Evolutionary conservation across 352 stramenopile species (phyloP).

Genomic region (Thraustochytrium striatum): DNA sequence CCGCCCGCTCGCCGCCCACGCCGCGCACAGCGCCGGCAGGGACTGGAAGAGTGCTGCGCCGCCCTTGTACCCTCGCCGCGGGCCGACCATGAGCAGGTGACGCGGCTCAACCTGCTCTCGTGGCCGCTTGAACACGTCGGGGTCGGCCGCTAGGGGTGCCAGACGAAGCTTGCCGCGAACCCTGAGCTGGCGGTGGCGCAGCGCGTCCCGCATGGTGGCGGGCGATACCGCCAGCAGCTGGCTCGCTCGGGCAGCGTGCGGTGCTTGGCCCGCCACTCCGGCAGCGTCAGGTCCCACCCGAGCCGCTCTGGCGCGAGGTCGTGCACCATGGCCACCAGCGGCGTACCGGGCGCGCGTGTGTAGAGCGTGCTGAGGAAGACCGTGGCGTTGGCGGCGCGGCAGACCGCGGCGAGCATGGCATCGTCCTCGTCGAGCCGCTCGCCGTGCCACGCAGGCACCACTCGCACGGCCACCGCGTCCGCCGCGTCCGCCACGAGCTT

Average conservation of each 20-base stretch:
- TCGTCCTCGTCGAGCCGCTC: conserved; percentile 27
- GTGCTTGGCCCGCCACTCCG: conserved; percentile 48
- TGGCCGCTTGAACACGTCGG: not conserved
- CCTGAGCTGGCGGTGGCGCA: not conserved
- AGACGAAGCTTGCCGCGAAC: not conserved
- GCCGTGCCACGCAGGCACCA: conserved; percentile 25
- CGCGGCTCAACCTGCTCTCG: not conserved
- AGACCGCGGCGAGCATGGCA: conserved; percentile 2
- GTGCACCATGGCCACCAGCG: conserved; percentile 52
- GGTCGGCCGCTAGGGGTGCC: conserved; percentile 4
- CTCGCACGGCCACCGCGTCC: not conserved
- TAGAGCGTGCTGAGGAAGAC: conserved; percentile 53
- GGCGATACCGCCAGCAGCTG: conserved; percentile 45
- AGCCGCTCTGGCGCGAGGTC: conserved; percentile 56
- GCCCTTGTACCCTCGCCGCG: conserved; percentile 54
- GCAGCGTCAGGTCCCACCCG: conserved; percentile 45
- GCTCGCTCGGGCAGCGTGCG: conserved; percentile 5
- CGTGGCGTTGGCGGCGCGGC: not conserved
- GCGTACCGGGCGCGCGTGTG: conserved; percentile 36
- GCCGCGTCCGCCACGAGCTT: not conserved
- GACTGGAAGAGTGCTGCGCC: conserved; percentile 21
- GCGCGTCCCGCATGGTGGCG: not conserved
- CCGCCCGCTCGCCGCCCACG: too few species aligned
- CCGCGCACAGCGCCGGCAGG: not conserved
- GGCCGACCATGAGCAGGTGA: conserved; percentile 53